Evolutionary conservation across 441 rosid species (phyloP), one percentile per base, ranked within the genome.

Genomic region (Arabidopsis lyrata): DNA sequence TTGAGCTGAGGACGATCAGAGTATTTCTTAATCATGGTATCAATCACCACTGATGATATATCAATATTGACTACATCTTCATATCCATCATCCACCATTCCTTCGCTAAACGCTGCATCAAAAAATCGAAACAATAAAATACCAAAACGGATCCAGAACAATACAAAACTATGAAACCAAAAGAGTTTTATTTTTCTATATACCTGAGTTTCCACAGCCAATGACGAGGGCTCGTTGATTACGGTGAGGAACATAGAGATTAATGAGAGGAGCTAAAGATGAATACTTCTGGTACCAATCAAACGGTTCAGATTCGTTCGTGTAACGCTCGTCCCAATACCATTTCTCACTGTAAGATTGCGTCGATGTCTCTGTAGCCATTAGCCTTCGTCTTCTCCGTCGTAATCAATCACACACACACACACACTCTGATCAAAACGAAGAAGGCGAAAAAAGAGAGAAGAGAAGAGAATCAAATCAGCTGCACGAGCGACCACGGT

Each of bases 251-350:
- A 81, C 59, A 78, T 87, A 92, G 68, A 88, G 88, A 55, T 82
- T 84, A 82, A 90, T 77, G 80, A 92, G 88, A 71, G 98, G 96
- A 68, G 95, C 83, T 39, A 92, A 76, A 55, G 95, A 72, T n/a
- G 85, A 68, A 77, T 92, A 92, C 70, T 87, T 92, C 75, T 92
- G 96, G 76, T 90, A 92, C 98, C 98, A 92, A 76, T 92, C 98
- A 69, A 92, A 88, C 8, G 96, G 84, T 29, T 83, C 88, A 41
- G 90, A 76, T 82, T 92, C 98, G 65, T 78, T 81, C 13, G 83
- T 59, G 80, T 92, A 92, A n/a, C 98, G 88, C 15, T 84, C 84
- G 84, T 92, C 93, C 98, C 96, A 92, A 70, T 92, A 92, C 87
- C 87, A 85, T 45, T 85, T 66, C 81, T 92, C 95, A 1, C 96